phyloP scores from a whole-genome alignment of 257 asterid genomes.

The Penstemon barbatus region DNA sequence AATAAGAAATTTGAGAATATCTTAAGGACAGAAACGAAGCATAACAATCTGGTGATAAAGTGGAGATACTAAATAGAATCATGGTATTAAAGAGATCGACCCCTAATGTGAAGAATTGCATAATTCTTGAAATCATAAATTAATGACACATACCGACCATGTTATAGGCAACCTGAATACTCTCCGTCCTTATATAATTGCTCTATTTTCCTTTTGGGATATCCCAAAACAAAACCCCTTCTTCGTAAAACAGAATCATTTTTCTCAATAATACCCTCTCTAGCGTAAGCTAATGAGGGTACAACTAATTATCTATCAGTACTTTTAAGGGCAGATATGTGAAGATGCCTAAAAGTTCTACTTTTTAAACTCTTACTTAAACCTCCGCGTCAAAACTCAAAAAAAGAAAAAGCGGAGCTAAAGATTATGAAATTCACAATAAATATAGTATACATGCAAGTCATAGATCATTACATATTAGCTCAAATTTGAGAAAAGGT shows the following conservation, averaged over 20 bases:
- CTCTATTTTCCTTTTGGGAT: too few relatives aligned
- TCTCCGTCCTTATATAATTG: too few relatives aligned
- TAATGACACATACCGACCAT: neutral
- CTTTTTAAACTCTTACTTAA: too few relatives aligned
- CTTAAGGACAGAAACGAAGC: neutral
- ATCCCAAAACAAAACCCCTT: too few relatives aligned
- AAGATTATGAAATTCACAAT: neutral
- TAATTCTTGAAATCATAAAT: neutral
- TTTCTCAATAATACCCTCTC: too few relatives aligned
- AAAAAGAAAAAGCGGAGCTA: neutral
- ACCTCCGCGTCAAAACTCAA: too few relatives aligned
- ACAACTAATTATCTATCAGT: too few relatives aligned
- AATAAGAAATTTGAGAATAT: conserved; percentile 8
- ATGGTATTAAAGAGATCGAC: neutral
- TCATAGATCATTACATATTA: neutral
- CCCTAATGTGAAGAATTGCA: neutral
- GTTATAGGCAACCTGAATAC: neutral
- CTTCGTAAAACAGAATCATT: too few relatives aligned
- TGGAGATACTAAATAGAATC: neutral
- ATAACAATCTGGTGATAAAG: neutral
- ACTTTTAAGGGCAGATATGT: too few relatives aligned
- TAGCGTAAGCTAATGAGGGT: too few relatives aligned
- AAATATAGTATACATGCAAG: neutral
- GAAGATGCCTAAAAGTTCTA: too few relatives aligned
- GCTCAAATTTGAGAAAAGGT: neutral